Evolutionary conservation across 164 flowering plant species (phyloP).

Genomic region (Platanus orientalis): DNA sequence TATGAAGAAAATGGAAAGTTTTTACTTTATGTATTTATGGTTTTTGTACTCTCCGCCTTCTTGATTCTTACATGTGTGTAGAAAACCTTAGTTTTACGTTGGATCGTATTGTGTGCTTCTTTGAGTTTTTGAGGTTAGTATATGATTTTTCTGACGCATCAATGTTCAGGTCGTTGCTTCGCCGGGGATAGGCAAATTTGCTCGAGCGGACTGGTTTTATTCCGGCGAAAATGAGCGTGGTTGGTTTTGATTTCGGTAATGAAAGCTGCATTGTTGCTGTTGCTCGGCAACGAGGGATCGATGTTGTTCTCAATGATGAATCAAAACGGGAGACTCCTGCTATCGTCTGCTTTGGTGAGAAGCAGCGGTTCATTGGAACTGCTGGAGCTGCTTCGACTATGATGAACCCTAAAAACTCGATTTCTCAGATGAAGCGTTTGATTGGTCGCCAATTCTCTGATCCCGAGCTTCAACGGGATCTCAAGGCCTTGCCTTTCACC

Average conservation of each 20-base stretch:
- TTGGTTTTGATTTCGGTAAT: slow-evolving; percentile 92
- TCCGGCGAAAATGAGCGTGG: slow-evolving; percentile 73
- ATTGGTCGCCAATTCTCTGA: slow-evolving; percentile 75
- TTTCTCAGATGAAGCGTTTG: slow-evolving; percentile 78
- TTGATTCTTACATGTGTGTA: no score
- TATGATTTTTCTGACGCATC: no score
- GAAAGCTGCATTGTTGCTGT: slow-evolving; percentile 93
- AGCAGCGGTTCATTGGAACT: slow-evolving; percentile 89
- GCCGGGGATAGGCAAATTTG: neutral
- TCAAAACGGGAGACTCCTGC: slow-evolving; percentile 98
- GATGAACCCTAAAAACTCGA: slow-evolving; percentile 84
- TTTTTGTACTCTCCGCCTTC: no score
- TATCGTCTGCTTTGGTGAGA: slow-evolving; percentile 85
- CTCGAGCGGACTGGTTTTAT: neutral
- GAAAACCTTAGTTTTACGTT: no score
- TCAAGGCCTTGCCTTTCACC: slow-evolving; percentile 59
- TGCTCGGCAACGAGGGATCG: slow-evolving; percentile 91
- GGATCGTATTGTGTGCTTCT: neutral
- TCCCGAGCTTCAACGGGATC: slow-evolving; percentile 79
- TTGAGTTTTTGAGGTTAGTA: neutral
- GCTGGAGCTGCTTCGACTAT: slow-evolving; percentile 85
- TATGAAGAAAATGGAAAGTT: neutral
- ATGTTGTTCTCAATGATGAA: slow-evolving; percentile 95
- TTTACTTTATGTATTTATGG: neutral
- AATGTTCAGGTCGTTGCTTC: slow-evolving; percentile 1